phyloP scores from a whole-genome alignment of 2,329 filamentous ascomycete species.

The Colletotrichum lupini region DNA sequence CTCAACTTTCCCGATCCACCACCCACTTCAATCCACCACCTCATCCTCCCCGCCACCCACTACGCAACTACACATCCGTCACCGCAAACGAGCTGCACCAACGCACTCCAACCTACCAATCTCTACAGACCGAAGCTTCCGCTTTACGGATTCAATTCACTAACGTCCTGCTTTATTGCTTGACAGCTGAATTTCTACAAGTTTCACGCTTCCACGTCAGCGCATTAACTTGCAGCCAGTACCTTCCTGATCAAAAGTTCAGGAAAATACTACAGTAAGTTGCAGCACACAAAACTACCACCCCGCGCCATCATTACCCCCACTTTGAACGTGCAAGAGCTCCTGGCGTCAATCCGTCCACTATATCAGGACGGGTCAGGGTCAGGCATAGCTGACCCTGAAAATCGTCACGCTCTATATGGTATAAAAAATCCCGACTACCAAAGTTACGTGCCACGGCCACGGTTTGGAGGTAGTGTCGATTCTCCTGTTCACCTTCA shows the following conservation, averaged over 20 bases:
- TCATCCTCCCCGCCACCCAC: not conserved
- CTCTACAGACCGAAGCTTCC: not conserved
- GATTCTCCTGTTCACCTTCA: not conserved
- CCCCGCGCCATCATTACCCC: not conserved
- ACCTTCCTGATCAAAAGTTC: constrained; percentile 18
- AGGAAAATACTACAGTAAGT: constrained; percentile 24
- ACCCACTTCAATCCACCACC: constrained; percentile 25
- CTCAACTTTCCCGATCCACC: constrained; percentile 25
- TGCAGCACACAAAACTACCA: constrained; percentile 8
- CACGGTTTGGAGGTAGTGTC: too few species aligned
- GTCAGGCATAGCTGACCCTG: too few species aligned
- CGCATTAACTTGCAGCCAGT: not conserved
- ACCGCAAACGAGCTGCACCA: constrained; percentile 6
- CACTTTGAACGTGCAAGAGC: not conserved
- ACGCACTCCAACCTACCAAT: constrained; percentile 6
- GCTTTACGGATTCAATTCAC: not conserved
- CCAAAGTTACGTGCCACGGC: too few species aligned
- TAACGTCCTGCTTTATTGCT: not conserved
- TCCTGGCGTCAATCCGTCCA: not conserved
- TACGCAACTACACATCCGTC: constrained; percentile 7
- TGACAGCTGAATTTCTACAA: not conserved
- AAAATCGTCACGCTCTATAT: too few species aligned
- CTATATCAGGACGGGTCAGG: too few species aligned
- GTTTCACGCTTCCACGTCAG: not conserved
- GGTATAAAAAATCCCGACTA: too few species aligned